These are phyloP conservation scores for Lagenidium giganteum DNA, from an alignment of 352 stramenopile species.

Conservation along the genomic window DNA sequence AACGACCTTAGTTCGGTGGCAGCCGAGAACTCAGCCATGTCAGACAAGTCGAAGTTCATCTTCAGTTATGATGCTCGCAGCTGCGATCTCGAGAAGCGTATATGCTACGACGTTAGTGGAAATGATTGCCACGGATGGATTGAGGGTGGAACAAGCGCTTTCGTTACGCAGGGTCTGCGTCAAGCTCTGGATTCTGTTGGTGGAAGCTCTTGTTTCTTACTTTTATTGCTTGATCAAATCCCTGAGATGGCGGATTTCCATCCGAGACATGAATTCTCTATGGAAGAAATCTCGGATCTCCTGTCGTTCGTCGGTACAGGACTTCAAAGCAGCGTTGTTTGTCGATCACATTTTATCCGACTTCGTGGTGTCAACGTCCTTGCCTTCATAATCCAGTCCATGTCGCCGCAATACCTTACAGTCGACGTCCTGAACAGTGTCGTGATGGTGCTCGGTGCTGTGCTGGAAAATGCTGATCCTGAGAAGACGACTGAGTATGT, in stretches of 20 bases:
- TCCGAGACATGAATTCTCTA: slow-evolving; percentile 58
- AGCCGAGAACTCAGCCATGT: slow-evolving; percentile 53
- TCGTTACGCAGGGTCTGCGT: slow-evolving; percentile 55
- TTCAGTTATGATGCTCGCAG: slow-evolving; percentile 78
- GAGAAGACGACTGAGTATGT: slow-evolving; percentile 40
- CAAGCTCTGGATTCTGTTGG: slow-evolving; percentile 65
- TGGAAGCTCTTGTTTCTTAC: slow-evolving; percentile 63
- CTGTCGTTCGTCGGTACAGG: slow-evolving; percentile 54
- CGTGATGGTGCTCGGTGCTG: slow-evolving; percentile 50
- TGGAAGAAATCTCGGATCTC: slow-evolving; percentile 61
- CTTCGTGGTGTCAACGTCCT: slow-evolving; percentile 69
- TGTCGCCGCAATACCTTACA: slow-evolving; percentile 72
- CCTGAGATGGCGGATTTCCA: slow-evolving; percentile 77
- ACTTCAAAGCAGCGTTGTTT: slow-evolving; percentile 47
- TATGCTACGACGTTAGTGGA: slow-evolving; percentile 72
- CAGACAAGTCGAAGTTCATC: slow-evolving; percentile 76
- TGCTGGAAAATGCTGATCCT: slow-evolving; percentile 32
- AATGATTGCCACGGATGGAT: slow-evolving; percentile 71
- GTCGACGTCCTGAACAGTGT: slow-evolving; percentile 51
- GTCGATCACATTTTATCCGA: slow-evolving; percentile 68
- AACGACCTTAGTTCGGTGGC: slow-evolving; percentile 49
- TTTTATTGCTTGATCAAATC: slow-evolving; percentile 72
- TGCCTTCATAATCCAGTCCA: slow-evolving; percentile 65
- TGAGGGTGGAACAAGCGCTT: slow-evolving; percentile 56
- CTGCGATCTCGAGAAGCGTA: slow-evolving; percentile 41